A percentile compares a stretch with the other conserved stretches of the same genome.
These are phyloP conservation scores for Cenchrus americanus DNA, from an alignment of 176 grass and related monocot genomes.

Conservation along the genomic window DNA sequence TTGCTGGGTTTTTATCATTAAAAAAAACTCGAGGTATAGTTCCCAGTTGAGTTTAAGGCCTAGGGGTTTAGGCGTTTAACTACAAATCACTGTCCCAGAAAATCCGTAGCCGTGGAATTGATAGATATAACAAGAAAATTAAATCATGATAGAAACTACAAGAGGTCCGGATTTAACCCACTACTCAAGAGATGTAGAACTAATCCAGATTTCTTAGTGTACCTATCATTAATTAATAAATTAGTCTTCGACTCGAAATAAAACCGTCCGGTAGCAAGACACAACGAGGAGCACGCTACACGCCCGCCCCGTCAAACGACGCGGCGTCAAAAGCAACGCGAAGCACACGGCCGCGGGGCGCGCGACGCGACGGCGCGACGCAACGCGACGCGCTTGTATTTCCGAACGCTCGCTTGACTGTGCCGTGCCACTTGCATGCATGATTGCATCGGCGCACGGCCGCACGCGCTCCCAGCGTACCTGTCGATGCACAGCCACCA, in stretches of 20 bases:
- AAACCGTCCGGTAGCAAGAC: too few relatives aligned
- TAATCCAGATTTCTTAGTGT: too few relatives aligned
- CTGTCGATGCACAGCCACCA: not conserved
- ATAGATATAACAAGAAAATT: too few relatives aligned
- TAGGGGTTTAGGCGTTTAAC: not conserved
- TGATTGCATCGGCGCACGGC: not conserved
- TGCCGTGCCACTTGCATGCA: not conserved
- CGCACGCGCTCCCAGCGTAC: not conserved
- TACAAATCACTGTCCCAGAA: not conserved
- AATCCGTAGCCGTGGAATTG: not conserved
- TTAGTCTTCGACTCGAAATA: too few relatives aligned
- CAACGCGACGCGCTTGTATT: not conserved
- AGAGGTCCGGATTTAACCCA: too few relatives aligned
- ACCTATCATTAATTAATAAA: too few relatives aligned
- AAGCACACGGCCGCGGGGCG: slow-evolving; percentile 3
- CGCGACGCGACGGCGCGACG: not conserved
- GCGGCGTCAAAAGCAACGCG: not conserved
- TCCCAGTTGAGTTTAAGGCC: not conserved
- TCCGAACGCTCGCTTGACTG: not conserved
- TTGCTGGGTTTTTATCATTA: too few relatives aligned
- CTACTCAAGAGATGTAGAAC: too few relatives aligned
- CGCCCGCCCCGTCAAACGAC: slow-evolving; percentile 1
- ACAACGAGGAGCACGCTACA: not conserved
- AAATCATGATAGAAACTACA: too few relatives aligned
- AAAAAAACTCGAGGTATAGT: not conserved